Evolutionary conservation across 192 early-diverging fungal genomes (phyloP), one percentile per base, ranked within the genome.

Genomic region (Helicostylum pulchrum): DNA sequence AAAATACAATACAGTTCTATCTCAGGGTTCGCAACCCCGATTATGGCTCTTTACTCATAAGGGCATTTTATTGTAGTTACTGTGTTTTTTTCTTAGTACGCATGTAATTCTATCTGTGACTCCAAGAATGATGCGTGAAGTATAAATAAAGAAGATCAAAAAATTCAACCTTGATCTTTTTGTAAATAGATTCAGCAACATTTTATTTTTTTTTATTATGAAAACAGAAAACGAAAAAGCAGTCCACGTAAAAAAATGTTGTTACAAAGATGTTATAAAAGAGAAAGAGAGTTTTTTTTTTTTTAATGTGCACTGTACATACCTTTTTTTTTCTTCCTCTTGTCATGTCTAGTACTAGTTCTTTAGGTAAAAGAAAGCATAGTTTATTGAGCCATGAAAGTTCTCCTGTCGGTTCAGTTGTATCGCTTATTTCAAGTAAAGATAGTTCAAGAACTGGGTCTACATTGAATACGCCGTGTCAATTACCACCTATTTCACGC

Each of bases 51-150:
- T 47, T 36, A 61, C 59, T 61, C 59, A 61, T 47, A n/a, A 10
- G 46, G 47, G 59, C 46, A 47, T 61, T 44, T 61, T 61, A 61
- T 61, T 61, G 59, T 61, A 61, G 59, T 49, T 61, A 32, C 21
- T 21, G 21, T 61, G 59, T 7, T 61, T 11, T 26, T 47, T 49
- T 30, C 36, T 39, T 39, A 30, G 30, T 61, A 43, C 46, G 48
- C 21, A 21, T 49, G 20, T 47, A 61, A 49, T n/a, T 61, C 59
- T 61, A 61, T 50, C 44, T 12, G 11, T 49, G 44, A 50, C 47
- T 39, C 47, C 59, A 12, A 61, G 59, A 61, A 49, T 2, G 32
- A 32, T 15, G 23, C 26, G 26, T n/a, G 15, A 48, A 48, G 46
- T 48, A 19, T 48, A 48, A 48, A 14, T 48, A 48, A 31, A 31